Conservation (phyloP, 2,329 filamentous ascomycete genomes). For the Pseudopithomyces maydicus region DNA sequence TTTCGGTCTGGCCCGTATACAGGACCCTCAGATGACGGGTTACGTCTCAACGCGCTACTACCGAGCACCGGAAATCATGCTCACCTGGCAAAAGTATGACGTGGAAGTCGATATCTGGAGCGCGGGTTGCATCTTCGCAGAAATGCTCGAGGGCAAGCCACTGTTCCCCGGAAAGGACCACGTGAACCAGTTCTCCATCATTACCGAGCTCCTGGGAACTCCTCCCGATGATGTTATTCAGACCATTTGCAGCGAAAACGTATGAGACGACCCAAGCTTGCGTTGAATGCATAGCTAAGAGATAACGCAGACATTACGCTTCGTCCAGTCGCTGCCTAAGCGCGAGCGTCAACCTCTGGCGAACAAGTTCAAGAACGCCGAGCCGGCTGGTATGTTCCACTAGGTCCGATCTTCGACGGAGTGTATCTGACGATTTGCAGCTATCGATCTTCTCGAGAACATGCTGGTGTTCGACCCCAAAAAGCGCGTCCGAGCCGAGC, state of each 20-base stretch:
- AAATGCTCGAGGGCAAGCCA: conserved; percentile 98
- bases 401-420: not conserved
- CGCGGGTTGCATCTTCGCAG: conserved; percentile 97
- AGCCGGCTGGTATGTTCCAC: conserved; percentile 71
- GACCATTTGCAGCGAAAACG: conserved; percentile 97
- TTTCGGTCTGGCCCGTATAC: conserved; percentile 94
- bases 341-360: conserved; percentile 84
- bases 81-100: conserved; percentile 99
- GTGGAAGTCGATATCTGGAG: conserved; percentile 99
- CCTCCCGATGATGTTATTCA: conserved; percentile 98
- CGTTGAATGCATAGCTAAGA: conserved; percentile 21
- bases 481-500: conserved; percentile 85
- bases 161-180: conserved; percentile 99
- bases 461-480: conserved; percentile 99
- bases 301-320: conserved; percentile 76
- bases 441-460: conserved; percentile 89
- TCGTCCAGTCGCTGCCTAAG: conserved; percentile 96
- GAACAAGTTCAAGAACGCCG: conserved; percentile 94
- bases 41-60: conserved; percentile 99
- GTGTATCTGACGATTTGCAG: conserved; percentile 50
- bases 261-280: conserved; percentile 52
- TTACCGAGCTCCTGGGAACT: conserved; percentile 94
- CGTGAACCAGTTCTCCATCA: conserved; percentile 99
- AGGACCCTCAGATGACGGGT: conserved; percentile 99
- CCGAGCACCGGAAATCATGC: conserved; percentile 98